Conservation (phyloP, 2,329 filamentous ascomycete genomes). For the Diaporthe caulivora region DNA sequence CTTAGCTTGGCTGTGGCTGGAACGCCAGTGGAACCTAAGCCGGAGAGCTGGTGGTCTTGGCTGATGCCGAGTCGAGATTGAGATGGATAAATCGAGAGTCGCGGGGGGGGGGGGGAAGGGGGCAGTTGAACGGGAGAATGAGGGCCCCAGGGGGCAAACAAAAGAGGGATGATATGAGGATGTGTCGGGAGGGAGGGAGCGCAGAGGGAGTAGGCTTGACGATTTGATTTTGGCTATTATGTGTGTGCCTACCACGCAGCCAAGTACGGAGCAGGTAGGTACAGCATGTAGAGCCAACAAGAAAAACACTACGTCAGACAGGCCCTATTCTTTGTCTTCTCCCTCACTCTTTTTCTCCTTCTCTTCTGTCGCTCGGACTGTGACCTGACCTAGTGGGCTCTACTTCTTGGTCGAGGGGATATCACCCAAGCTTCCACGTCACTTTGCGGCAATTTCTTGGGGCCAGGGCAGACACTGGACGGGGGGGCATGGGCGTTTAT, state of each 20-base stretch:
- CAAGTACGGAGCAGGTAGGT: too few species aligned
- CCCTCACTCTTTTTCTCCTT: not conserved
- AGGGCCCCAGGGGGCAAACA: not conserved
- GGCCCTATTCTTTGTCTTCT: not conserved
- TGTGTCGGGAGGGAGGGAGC: not conserved
- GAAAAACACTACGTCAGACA: conserved; percentile 2
- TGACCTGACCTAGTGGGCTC: not conserved
- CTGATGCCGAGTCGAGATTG: conserved; percentile 18
- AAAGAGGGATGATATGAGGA: not conserved
- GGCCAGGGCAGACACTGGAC: not conserved
- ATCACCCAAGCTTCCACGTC: conserved; percentile 23
- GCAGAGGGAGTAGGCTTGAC: not conserved
- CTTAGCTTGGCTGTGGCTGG: conserved; percentile 33
- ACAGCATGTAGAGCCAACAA: not conserved
- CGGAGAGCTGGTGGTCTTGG: conserved; percentile 26
- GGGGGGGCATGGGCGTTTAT: too few species aligned
- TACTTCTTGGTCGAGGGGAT: not conserved
- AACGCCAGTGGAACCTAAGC: conserved; percentile 34
- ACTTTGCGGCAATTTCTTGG: conserved; percentile 26
- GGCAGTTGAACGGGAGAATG: not conserved
- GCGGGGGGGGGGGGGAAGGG: not conserved
- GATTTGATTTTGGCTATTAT: not conserved
- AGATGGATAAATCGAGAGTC: not conserved
- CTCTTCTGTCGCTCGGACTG: not conserved
- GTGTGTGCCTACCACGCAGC: too few species aligned